Evolutionary conservation across 1,284 basidiomycete species (phyloP).

Genomic region (Heterobasidion parviporum): DNA sequence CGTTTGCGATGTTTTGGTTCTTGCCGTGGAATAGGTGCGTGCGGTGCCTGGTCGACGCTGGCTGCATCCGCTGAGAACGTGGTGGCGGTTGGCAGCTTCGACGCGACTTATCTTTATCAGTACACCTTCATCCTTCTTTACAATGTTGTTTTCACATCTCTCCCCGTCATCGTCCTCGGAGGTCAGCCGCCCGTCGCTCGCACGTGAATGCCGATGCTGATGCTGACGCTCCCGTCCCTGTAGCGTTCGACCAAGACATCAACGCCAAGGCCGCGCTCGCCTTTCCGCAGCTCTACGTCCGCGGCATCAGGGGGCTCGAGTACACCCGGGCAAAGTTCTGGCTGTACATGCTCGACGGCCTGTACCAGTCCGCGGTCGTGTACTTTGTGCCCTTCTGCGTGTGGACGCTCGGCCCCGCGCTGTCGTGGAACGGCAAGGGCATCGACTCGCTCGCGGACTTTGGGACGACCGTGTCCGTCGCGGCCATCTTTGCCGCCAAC

Average conservation of each 20-base stretch:
- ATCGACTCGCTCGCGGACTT: conserved; percentile 82
- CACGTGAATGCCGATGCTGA: neutral
- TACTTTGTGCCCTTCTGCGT: conserved; percentile 87
- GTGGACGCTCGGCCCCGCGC: conserved; percentile 57
- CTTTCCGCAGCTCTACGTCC: conserved; percentile 89
- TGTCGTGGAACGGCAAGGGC: conserved; percentile 66
- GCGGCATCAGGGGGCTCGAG: conserved; percentile 88
- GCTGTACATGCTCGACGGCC: conserved; percentile 89
- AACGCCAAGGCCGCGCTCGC: conserved; percentile 86
- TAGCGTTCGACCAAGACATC: conserved; percentile 94
- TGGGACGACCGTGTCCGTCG: conserved; percentile 86
- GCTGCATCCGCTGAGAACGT: conserved; percentile 1
- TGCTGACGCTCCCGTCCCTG: neutral
- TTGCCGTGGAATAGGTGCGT: conserved; percentile 78
- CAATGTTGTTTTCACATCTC: conserved; percentile 90
- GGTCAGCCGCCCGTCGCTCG: conserved; percentile 34
- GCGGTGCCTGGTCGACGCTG: neutral
- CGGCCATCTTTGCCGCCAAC: conserved; percentile 85
- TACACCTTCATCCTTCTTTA: conserved; percentile 90
- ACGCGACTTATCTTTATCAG: conserved; percentile 93
- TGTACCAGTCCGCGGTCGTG: conserved; percentile 87
- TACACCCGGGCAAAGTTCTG: conserved; percentile 93
- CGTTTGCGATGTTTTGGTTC: conserved; percentile 91
- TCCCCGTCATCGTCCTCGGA: conserved; percentile 88
- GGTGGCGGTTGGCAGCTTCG: conserved; percentile 53